A percentile compares a stretch with the other conserved stretches of the same genome.
phyloP scores from a whole-genome alignment of 2,329 filamentous ascomycete species.

The Cylindrodendrum hubeiense region DNA sequence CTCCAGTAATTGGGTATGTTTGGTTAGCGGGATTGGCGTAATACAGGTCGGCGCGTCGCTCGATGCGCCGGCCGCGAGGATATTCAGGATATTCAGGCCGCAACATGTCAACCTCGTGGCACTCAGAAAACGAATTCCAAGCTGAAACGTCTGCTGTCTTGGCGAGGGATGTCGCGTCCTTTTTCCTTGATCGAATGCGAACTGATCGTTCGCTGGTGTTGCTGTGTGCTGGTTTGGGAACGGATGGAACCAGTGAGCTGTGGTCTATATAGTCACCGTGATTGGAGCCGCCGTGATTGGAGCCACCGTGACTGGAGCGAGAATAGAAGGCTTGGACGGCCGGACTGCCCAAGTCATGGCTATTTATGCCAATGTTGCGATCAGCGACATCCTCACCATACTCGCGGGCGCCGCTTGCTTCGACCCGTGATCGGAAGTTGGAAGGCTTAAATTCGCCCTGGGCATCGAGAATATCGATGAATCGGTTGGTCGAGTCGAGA shows the following conservation, averaged over 20 bases:
- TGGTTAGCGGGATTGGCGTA: conserved; percentile 13
- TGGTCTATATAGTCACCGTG: conserved; percentile 16
- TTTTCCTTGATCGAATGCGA: conserved; percentile 3
- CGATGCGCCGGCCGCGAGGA: conserved; percentile 3
- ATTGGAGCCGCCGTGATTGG: no score
- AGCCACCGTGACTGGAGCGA: no score
- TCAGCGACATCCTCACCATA: conserved; percentile 77
- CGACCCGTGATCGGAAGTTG: conserved; percentile 62
- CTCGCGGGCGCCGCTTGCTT: conserved; percentile 63
- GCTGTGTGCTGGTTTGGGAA: conserved; percentile 29
- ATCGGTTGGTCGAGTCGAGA: conserved; percentile 35
- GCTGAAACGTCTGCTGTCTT: conserved; percentile 30
- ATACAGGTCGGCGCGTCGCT: conserved; percentile 25
- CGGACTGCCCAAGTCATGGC: conserved; percentile 47
- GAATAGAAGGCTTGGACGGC: conserved; percentile 54
- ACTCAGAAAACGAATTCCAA: conserved; percentile 36
- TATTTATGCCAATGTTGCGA: conserved; percentile 63
- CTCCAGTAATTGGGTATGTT: conserved; percentile 1
- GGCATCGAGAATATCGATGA: conserved; percentile 69
- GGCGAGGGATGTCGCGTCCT: conserved; percentile 11
- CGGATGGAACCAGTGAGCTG: conserved; percentile 32
- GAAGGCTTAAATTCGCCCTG: conserved; percentile 63
- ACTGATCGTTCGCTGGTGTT: conserved; percentile 7
- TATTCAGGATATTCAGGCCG: conserved; percentile 23
- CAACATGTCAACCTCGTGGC: conserved; percentile 14